Evolutionary conservation across 768 basidiomycete species (phyloP).

Genomic region (Chalciporus sphaerocephalus): DNA sequence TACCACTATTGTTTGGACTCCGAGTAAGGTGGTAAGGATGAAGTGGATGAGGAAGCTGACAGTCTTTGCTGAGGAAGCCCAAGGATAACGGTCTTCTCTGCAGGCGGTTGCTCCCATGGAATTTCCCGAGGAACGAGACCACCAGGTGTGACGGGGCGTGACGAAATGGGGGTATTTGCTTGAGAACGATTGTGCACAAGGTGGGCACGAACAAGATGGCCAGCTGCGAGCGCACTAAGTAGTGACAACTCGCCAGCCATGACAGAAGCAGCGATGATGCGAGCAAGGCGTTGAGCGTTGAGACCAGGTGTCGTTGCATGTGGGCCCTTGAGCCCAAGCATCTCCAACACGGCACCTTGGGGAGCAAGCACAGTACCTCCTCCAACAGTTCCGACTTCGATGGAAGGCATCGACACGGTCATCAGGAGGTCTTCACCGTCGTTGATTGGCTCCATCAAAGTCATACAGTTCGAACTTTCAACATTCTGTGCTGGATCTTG

Average conservation of each 20-base stretch:
- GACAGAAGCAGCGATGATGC: conserved; percentile 86
- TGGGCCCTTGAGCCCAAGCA: conserved; percentile 91
- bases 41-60: conserved; percentile 36
- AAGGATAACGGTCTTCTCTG: conserved; percentile 7
- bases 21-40: conserved; percentile 42
- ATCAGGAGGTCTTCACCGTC: conserved; percentile 86
- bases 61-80: conserved; percentile 11
- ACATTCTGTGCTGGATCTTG: conserved; percentile 99
- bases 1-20: conserved; percentile 24
- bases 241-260: conserved; percentile 97
- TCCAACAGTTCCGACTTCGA: conserved; percentile 97
- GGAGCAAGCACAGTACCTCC: conserved; percentile 92
- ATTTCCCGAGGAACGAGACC: conserved; percentile 30
- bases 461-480: conserved; percentile 97
- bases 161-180: conserved; percentile 68
- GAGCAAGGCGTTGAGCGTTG: conserved; percentile 86
- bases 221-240: conserved; percentile 88
- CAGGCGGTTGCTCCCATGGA: conserved; percentile 23
- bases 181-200: conserved; percentile 87
- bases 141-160: conserved; percentile 60
- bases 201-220: conserved; percentile 91
- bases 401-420: conserved; percentile 96
- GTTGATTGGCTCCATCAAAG: conserved; percentile 95
- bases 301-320: conserved; percentile 82
- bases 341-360: conserved; percentile 84